Conservation (phyloP, 306 rosid species). For the Castanea sativa region DNA sequence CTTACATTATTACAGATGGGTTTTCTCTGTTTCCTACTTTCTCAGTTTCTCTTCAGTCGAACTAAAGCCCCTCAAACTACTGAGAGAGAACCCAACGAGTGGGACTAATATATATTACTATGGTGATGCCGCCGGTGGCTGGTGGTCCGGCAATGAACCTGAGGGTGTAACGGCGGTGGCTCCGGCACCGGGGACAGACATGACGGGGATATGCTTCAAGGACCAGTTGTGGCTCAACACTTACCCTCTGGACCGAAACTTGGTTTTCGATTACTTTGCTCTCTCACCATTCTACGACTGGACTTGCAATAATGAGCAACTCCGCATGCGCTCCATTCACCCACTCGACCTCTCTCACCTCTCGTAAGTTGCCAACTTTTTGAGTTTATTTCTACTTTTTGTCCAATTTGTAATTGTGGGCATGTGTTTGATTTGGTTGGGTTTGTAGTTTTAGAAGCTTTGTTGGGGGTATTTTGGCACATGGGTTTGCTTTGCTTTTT, state of each 20-base stretch:
- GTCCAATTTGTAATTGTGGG: not conserved
- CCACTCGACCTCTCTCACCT: constrained; percentile 82
- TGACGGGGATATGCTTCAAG: constrained; percentile 93
- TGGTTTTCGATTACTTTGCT: constrained; percentile 94
- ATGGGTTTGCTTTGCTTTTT: too few relatives aligned
- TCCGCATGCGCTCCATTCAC: constrained; percentile 86
- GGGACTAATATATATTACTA: not conserved
- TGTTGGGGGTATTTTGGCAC: too few relatives aligned
- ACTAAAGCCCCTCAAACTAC: too few relatives aligned
- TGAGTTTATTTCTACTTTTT: not conserved
- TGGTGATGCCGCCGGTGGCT: constrained; percentile 56
- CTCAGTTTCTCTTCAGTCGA: too few relatives aligned
- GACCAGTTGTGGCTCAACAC: constrained; percentile 92
- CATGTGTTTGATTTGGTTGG: not conserved
- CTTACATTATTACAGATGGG: too few relatives aligned
- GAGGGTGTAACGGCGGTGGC: constrained; percentile 13
- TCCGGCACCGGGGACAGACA: constrained; percentile 75
- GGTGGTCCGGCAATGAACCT: constrained; percentile 31
- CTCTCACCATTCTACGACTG: constrained; percentile 88
- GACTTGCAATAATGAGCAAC: constrained; percentile 87
- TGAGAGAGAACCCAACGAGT: too few relatives aligned
- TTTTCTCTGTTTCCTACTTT: too few relatives aligned
- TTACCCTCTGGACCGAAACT: constrained; percentile 76
- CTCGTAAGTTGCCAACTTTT: constrained; percentile 32
- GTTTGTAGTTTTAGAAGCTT: too few relatives aligned